These are phyloP conservation scores for Dioscorea alata DNA, from an alignment of 106 monocot species.

Conservation along the genomic window DNA sequence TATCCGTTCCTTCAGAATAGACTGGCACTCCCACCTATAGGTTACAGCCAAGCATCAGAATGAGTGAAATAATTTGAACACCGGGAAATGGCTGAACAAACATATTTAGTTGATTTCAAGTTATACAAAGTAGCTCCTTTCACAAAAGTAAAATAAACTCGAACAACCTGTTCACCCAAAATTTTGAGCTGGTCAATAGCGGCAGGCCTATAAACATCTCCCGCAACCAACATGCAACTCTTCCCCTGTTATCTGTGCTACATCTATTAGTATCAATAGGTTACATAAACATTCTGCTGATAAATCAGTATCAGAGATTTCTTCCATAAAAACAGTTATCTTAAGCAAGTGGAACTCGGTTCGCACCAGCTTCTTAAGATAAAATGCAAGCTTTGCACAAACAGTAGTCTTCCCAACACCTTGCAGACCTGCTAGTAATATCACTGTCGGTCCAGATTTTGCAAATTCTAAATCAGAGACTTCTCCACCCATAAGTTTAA, in stretches of 20 bases:
- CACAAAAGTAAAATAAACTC: neutral
- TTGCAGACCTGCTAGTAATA: slow-evolving; percentile 90
- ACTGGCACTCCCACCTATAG: slow-evolving; percentile 79
- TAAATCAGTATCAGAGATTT: neutral
- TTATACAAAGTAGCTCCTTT: too few relatives aligned
- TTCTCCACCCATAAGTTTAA: slow-evolving; percentile 93
- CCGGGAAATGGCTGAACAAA: too few relatives aligned
- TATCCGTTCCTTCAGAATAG: slow-evolving; percentile 65
- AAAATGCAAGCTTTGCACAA: slow-evolving; percentile 89
- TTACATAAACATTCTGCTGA: neutral
- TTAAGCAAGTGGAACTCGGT: slow-evolving; percentile 1
- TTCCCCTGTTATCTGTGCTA: slow-evolving; percentile 72
- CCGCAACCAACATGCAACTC: slow-evolving; percentile 94
- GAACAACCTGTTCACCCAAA: slow-evolving; percentile 75
- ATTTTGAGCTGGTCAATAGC: slow-evolving; percentile 89
- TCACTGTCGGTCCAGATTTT: slow-evolving; percentile 84
- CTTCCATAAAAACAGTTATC: too few relatives aligned
- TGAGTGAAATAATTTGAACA: too few relatives aligned
- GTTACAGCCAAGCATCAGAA: neutral
- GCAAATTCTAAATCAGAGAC: slow-evolving; percentile 81
- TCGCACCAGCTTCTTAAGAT: slow-evolving; percentile 87
- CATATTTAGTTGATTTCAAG: too few relatives aligned
- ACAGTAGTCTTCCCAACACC: slow-evolving; percentile 99
- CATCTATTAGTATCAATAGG: slow-evolving; percentile 26
- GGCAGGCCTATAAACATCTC: slow-evolving; percentile 95